A percentile compares a stretch with the other conserved stretches of the same genome.
Conservation (phyloP, 2,329 filamentous ascomycete species). For the Cladosporium sp. region DNA sequence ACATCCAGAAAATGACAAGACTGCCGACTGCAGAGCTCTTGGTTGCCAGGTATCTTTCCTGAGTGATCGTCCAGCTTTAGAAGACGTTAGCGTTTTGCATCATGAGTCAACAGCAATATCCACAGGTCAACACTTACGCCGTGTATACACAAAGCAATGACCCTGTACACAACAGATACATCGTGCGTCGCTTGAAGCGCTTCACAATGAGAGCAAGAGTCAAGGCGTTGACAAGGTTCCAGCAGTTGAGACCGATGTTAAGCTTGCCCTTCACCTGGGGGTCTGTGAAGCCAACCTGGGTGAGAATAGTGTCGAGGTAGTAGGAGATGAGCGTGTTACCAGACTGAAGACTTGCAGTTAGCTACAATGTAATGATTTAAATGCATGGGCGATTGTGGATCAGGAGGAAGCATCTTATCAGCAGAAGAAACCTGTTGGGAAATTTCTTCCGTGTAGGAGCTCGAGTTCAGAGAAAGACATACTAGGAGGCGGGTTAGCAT, state of each 20-base stretch:
- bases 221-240: conserved; percentile 43
- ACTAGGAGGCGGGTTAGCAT: not conserved
- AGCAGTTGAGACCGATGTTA: conserved; percentile 43
- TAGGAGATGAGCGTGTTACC: conserved; percentile 51
- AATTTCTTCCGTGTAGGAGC: not conserved
- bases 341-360: conserved; percentile 28
- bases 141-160: conserved; percentile 24
- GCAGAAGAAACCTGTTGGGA: not conserved
- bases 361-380: not conserved
- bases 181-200: conserved; percentile 44
- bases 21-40: conserved; percentile 39
- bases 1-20: conserved; percentile 58
- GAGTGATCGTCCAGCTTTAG: conserved; percentile 52
- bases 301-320: conserved; percentile 34
- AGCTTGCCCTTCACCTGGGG: conserved; percentile 37
- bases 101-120: not conserved
- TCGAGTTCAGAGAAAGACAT: not conserved
- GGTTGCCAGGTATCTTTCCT: conserved; percentile 42
- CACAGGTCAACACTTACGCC: not conserved
- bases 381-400: not conserved
- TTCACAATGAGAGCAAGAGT: conserved; percentile 42
- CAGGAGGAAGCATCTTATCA: not conserved
- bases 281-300: conserved; percentile 33
- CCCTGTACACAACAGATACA: conserved; percentile 52
- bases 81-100: not conserved